Conservation (phyloP, 202 grass and related monocot species). For the Zoysia matrella region DNA sequence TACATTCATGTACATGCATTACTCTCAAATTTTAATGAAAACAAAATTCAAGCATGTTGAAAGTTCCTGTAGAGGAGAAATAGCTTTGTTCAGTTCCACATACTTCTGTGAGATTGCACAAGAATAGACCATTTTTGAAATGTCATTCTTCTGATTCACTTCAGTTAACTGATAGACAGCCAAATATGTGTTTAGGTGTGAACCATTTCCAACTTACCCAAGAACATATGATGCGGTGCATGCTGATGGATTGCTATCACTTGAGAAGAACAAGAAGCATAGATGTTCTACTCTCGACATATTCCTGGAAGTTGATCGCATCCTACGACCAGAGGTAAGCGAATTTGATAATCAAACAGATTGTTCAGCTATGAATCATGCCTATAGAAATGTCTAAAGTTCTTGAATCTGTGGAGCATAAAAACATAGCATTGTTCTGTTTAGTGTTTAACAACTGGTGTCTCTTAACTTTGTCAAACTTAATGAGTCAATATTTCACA, state of each 20-base stretch:
- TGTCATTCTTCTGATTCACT: constrained; percentile 16
- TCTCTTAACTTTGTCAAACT: neutral
- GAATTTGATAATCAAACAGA: constrained; percentile 7
- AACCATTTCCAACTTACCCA: constrained; percentile 96
- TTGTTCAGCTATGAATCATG: constrained; percentile 17
- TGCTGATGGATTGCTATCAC: constrained; percentile 86
- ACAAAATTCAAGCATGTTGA: neutral
- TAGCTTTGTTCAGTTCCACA: constrained; percentile 2
- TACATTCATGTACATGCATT: neutral
- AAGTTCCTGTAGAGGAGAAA: constrained; percentile 23
- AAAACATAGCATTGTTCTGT: neutral
- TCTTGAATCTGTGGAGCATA: constrained; percentile 27
- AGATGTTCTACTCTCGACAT: constrained; percentile 88
- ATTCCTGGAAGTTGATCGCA: constrained; percentile 97
- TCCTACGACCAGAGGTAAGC: constrained; percentile 93
- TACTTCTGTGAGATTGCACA: neutral
- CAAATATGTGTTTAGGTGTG: constrained; percentile 77
- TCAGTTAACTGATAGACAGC: constrained; percentile 25
- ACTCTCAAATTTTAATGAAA: neutral
- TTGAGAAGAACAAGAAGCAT: constrained; percentile 60
- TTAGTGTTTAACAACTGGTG: neutral
- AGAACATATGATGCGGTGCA: constrained; percentile 99
- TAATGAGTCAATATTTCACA: too few species aligned
- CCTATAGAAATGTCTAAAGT: constrained; percentile 5
- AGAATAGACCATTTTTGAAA: neutral